Percentiles rank a stretch among this genome's conserved stretches.
These are phyloP conservation scores for Sarocladium brachiariae DNA, from an alignment of 2,329 filamentous ascomycete species.

Conservation along the genomic window DNA sequence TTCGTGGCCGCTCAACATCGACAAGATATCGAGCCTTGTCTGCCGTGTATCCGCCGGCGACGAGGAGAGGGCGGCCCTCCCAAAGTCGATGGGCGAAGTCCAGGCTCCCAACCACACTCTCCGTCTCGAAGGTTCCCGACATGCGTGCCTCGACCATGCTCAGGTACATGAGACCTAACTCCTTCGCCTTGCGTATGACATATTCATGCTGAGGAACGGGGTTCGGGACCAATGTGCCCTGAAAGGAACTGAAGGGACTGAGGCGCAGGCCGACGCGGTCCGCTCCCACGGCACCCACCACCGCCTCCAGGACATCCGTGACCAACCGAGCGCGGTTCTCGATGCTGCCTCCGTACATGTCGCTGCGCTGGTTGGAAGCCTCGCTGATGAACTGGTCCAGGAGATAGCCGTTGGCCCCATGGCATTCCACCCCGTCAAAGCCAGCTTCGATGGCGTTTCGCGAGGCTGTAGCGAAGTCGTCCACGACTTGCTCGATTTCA, in stretches of 20 bases:
- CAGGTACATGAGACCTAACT: slow-evolving; percentile 50
- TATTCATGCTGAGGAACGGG: slow-evolving; percentile 58
- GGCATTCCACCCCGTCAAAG: slow-evolving; percentile 62
- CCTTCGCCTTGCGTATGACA: slow-evolving; percentile 42
- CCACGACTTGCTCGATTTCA: slow-evolving; percentile 62
- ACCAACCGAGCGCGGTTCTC: slow-evolving; percentile 61
- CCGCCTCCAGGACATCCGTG: slow-evolving; percentile 38
- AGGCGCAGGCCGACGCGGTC: slow-evolving; percentile 51
- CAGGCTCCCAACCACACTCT: slow-evolving; percentile 24
- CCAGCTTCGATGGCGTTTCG: slow-evolving; percentile 54
- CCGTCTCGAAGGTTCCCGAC: slow-evolving; percentile 32
- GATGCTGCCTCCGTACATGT: slow-evolving; percentile 57
- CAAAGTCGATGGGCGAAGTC: slow-evolving; percentile 29
- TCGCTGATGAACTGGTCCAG: slow-evolving; percentile 64
- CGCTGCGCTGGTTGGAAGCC: slow-evolving; percentile 56
- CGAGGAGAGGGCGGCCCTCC: slow-evolving; percentile 23
- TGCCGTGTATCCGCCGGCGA: slow-evolving; percentile 27
- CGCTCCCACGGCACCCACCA: slow-evolving; percentile 36
- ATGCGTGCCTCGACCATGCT: slow-evolving; percentile 55
- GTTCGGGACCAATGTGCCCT: slow-evolving; percentile 57
- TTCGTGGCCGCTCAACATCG: slow-evolving; percentile 22
- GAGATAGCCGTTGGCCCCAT: slow-evolving; percentile 71
- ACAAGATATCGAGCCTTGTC: slow-evolving; percentile 20
- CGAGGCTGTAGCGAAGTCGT: slow-evolving; percentile 47
- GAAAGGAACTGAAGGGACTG: slow-evolving; percentile 53